These are phyloP conservation scores for Brettanomyces sp. DNA, from an alignment of 805 yeast species.

Conservation along the genomic window DNA sequence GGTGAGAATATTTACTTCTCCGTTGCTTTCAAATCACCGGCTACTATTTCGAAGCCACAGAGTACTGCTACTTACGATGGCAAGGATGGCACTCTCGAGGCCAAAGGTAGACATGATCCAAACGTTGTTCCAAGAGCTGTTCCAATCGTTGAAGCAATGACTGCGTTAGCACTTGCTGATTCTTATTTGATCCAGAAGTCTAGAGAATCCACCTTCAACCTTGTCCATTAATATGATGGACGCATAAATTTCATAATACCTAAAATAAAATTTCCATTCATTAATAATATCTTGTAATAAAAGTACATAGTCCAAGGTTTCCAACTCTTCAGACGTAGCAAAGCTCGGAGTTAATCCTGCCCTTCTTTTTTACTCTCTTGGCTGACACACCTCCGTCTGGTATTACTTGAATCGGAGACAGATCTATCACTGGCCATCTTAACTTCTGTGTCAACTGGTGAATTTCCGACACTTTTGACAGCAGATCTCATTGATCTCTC, in stretches of 20 bases:
- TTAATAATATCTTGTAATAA: conserved; percentile 5
- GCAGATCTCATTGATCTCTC: background rate
- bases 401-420: conserved; percentile 2
- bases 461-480: background rate
- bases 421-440: background rate
- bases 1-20: conserved; percentile 93
- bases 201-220: conserved; percentile 48
- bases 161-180: conserved; percentile 90
- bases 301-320: background rate
- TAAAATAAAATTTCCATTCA: conserved; percentile 7
- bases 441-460: background rate
- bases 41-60: conserved; percentile 93
- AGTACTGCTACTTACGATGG: conserved; percentile 85
- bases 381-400: conserved; percentile 21
- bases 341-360: background rate
- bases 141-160: conserved; percentile 97
- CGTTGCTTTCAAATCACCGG: conserved; percentile 96
- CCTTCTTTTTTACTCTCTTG: conserved; percentile 13
- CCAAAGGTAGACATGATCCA: conserved; percentile 98
- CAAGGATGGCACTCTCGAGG: conserved; percentile 76
- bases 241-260: background rate
- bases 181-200: conserved; percentile 77
- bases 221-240: conserved; percentile 15
- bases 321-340: background rate
- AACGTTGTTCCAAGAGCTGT: conserved; percentile 97